Evolutionary conservation across 495 filamentous ascomycete genomes (phyloP).

Genomic region (Entonaema liquescens): DNA sequence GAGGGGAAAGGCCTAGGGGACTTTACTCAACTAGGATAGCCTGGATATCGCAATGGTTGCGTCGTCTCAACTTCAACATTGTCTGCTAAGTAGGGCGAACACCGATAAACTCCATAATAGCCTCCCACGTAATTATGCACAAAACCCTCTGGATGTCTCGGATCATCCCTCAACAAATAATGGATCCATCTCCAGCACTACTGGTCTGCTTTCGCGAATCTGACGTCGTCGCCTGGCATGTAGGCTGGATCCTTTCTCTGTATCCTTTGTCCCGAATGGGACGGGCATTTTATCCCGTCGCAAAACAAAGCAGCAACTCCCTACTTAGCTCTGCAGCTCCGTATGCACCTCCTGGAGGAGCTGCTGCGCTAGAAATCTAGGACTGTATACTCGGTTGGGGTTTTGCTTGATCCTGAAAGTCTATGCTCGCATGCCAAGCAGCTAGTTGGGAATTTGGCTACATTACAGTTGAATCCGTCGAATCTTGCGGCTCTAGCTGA

Average conservation of each 20-base stretch:
- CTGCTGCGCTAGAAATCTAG: neutral
- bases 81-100: neutral
- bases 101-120: neutral
- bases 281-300: neutral
- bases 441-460: constrained; percentile 7
- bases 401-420: constrained; percentile 27
- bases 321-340: neutral
- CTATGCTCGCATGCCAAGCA: constrained; percentile 15
- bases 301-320: constrained; percentile 5
- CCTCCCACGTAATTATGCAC: constrained; percentile 26
- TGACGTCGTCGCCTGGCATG: constrained; percentile 19
- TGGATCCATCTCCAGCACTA: neutral
- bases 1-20: neutral
- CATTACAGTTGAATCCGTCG: constrained; percentile 20
- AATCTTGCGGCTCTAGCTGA: constrained; percentile 27
- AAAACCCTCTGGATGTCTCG: constrained; percentile 15
- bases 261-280: constrained; percentile 5
- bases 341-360: constrained; percentile 1
- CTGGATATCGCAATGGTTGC: constrained; percentile 23
- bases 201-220: constrained; percentile 12
- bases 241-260: constrained; percentile 11
- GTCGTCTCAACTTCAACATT: constrained; percentile 29
- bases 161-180: constrained; percentile 6
- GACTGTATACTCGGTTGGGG: neutral
- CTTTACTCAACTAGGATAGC: neutral